Evolutionary conservation across 2,329 filamentous ascomycete species (phyloP), one percentile per base, ranked within the genome.

Genomic region (Botryosphaeria dothidea): DNA sequence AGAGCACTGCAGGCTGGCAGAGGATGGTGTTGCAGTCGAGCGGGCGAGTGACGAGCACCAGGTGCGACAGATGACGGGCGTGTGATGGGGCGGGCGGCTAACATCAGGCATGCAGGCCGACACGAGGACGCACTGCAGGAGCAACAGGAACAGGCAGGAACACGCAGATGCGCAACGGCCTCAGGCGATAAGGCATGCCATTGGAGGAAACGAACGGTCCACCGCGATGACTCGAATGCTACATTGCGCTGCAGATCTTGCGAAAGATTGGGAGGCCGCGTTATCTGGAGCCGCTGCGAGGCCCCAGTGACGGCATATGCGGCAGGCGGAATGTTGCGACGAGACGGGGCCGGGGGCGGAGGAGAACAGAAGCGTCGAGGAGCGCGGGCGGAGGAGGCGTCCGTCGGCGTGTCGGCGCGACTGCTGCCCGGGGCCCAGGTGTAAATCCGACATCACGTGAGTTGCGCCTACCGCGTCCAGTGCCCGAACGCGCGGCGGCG

Each of bases 21-120:
- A 21, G 8, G 56, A 60, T 60, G 56, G 56, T 60, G 56, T 60
- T 60, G 56, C 38, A 46, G 56, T 9, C 27, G 54, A 21, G 52
- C 31, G 31, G n/a, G 36, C 13, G 54, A 7, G 54, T n/a, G 23
- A 43, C 23, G n/a, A 27, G 25, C 29, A 2, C 19, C 43, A 38
- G 31, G 7, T 4, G 23, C n/a, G 21, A 51, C 11, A 51, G 48
- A 19, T 25, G 43, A 25, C 21, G 23, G 36, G 51, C 7, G 17
- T 3, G 51, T 15, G n/a, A 36, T 6, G 21, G 48, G 17, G 23
- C n/a, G 23, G 21, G 54, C 38, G 54, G 54, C 54, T 56, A 56
- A 17, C n/a, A 7, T 21, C 43, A 13, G 36, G 52, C 11, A 41
- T 56, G 21, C 21, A 36, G 51, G 51, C 21, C 17, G 13, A n/a